phyloP scores from a whole-genome alignment of 2,329 filamentous ascomycete genomes.

The Parastagonospora nodorum region DNA sequence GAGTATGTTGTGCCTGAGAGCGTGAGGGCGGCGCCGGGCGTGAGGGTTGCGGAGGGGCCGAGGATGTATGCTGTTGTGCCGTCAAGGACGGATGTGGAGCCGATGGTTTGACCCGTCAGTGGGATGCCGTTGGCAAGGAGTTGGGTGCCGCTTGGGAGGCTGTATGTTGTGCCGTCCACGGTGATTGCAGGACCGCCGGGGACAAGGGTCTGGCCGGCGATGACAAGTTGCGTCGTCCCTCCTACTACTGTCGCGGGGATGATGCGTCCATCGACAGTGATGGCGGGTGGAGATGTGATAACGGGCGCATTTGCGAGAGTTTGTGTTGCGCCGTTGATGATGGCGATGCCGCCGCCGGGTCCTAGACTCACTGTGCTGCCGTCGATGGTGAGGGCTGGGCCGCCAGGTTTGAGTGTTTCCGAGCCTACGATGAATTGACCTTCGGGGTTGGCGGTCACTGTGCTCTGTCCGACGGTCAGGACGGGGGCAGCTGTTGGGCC shows the following conservation, averaged over 20 bases:
- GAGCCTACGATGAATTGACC: constrained; percentile 42
- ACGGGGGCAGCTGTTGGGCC: constrained; percentile 23
- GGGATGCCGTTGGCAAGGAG: constrained; percentile 36
- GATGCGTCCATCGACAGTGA: constrained; percentile 26
- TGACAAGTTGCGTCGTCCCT: constrained; percentile 29
- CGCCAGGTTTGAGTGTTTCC: constrained; percentile 41
- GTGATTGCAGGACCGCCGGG: constrained; percentile 29
- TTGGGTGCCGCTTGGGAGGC: constrained; percentile 28
- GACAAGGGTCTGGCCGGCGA: constrained; percentile 23
- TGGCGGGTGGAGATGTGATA: constrained; percentile 19
- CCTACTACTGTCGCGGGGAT: constrained; percentile 30
- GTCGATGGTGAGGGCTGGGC: constrained; percentile 41
- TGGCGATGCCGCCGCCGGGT: constrained; percentile 42
- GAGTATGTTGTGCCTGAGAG: constrained; percentile 36
- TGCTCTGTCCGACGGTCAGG: constrained; percentile 30
- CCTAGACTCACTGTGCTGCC: constrained; percentile 43
- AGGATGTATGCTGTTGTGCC: constrained; percentile 35
- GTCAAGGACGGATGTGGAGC: constrained; percentile 18
- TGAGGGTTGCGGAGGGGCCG: constrained; percentile 29
- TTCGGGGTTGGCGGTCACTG: constrained; percentile 37
- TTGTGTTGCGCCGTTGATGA: constrained; percentile 43
- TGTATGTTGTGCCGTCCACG: constrained; percentile 33
- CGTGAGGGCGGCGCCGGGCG: constrained; percentile 31
- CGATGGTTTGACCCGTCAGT: constrained; percentile 11
- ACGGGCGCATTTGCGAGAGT: constrained; percentile 26